These are phyloP conservation scores for Fusarium euwallaceae DNA, from an alignment of 2,329 filamentous ascomycete species.

Conservation along the genomic window DNA sequence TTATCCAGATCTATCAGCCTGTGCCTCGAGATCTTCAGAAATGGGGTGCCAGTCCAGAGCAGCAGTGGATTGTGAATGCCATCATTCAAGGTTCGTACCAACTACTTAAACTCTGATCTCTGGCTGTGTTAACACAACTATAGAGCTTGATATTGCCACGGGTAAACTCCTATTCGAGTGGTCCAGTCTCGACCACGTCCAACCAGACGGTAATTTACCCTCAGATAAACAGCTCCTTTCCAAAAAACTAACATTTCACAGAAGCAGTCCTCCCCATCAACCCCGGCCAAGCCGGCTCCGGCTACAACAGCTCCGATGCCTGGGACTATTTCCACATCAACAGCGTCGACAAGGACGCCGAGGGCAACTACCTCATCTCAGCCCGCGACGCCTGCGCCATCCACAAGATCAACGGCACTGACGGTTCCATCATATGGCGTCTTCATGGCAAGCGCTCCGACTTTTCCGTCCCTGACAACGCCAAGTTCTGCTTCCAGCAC, in stretches of 20 bases:
- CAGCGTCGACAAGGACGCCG: conserved; percentile 64
- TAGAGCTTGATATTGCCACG: conserved; percentile 64
- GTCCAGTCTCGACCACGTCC: conserved; percentile 45
- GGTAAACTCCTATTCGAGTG: conserved; percentile 65
- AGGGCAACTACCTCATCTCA: conserved; percentile 66
- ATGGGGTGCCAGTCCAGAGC: conserved; percentile 61
- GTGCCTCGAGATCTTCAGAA: conserved; percentile 58
- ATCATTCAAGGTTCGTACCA: conserved; percentile 63
- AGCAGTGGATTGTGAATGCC: conserved; percentile 69
- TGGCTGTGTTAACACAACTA: conserved; percentile 13
- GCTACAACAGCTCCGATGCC: conserved; percentile 49
- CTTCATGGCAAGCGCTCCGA: conserved; percentile 62
- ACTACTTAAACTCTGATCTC: neutral
- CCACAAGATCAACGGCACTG: conserved; percentile 61
- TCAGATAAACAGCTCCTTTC: neutral
- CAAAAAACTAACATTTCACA: conserved; percentile 31
- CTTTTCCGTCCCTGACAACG: conserved; percentile 52
- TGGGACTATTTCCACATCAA: conserved; percentile 73
- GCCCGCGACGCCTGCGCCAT: conserved; percentile 63
- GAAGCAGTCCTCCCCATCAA: conserved; percentile 62
- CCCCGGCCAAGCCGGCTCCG: conserved; percentile 55
- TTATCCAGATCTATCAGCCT: conserved; percentile 68
- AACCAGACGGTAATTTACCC: conserved; percentile 38
- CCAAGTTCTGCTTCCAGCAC: conserved; percentile 65
- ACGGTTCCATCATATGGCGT: conserved; percentile 66